Evolutionary conservation across 257 asterid genomes (phyloP).

Genomic region (Coffea eugenioides): DNA sequence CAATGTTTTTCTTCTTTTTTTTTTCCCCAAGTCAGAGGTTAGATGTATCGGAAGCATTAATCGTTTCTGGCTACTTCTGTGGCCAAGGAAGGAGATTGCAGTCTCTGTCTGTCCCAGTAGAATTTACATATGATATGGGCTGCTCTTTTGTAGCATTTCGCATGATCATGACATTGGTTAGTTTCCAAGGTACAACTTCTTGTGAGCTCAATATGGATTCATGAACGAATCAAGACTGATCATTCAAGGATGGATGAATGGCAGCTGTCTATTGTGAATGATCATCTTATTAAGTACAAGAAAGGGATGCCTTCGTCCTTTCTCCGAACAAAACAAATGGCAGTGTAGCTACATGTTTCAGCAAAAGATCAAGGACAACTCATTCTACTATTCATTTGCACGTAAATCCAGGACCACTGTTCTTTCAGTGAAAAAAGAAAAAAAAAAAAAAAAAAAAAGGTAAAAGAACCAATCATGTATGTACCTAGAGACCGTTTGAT

Average conservation of each 20-base stretch:
- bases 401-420: not conserved
- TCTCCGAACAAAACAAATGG: not conserved
- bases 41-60: not conserved
- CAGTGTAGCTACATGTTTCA: not conserved
- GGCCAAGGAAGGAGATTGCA: not conserved
- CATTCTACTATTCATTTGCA: not conserved
- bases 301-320: not conserved
- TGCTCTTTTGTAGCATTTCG: slow-evolving; percentile 2
- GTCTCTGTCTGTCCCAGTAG: slow-evolving; percentile 9
- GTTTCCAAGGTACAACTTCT: not conserved
- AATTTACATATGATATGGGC: slow-evolving; percentile 19
- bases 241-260: not conserved
- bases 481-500: not conserved
- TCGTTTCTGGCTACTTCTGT: not conserved
- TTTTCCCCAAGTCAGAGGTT: not conserved
- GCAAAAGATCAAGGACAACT: not conserved
- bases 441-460: not conserved
- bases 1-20: not conserved
- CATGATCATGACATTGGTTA: not conserved
- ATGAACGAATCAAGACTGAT: not conserved
- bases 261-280: not conserved
- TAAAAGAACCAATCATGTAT: not conserved
- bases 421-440: not conserved
- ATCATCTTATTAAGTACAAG: not conserved
- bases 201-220: not conserved